Evolutionary conservation across 2,329 filamentous ascomycete species (phyloP), one percentile per base, ranked within the genome.

Genomic region (Biscogniauxia marginata): DNA sequence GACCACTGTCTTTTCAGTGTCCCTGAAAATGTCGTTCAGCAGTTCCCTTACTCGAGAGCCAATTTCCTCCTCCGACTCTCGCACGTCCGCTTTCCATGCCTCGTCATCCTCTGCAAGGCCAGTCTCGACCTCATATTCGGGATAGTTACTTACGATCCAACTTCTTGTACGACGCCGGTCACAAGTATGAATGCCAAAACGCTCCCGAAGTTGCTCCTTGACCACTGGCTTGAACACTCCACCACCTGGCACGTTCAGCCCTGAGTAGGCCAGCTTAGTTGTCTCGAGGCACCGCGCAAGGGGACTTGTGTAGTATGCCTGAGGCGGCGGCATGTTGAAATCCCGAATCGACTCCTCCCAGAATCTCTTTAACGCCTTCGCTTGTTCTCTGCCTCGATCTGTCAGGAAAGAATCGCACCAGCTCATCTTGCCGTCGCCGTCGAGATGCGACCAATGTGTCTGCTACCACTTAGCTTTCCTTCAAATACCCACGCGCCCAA

Each of bases 161-260:
- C 75, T 72, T 46, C 73, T 75, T 7, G 73, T 68, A 50, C 77
- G 78, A 16, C 84, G 75, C 16, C 80, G 76, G 67, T 88, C 84
- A 66, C 85, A 88, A 0, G 84, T 87, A 66, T 87, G 84, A 53
- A 80, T 74, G 7, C 81, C 84, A 55, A 85, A 77, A 2, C 81
- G 79, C 67, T 88, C 85, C 19, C 85, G 75, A 13, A 87, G 73
- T 4, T 78, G 67, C 56, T 87, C 84, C 65, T 84, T 86, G 64
- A 88, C 70, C 1, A 77, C 70, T 0, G 83, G 83, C 5, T 67
- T 71, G 58, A 84, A 84, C 0, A 74, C 72, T 9, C 61, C n/a
- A 16, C 4, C 30, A n/a, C 30, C 59, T 0, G 74, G 57, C 11
- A 62, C 54, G 53, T 70, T 63, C 6, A 85, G 67, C 1, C 74